phyloP scores from a whole-genome alignment of 2,329 filamentous ascomycete species.

The Cladobotryum protrusum region DNA sequence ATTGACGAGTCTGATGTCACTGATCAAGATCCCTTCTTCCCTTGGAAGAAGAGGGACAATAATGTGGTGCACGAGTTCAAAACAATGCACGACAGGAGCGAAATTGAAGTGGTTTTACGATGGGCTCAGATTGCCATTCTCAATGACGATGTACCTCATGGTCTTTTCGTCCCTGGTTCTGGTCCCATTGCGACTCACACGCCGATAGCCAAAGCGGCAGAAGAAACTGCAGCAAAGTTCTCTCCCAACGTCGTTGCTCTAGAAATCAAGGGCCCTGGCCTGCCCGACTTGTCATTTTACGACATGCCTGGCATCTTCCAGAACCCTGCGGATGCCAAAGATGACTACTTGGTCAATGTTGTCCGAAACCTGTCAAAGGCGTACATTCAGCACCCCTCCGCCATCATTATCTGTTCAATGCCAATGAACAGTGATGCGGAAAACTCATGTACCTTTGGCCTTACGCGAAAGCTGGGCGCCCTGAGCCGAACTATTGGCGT shows the following conservation, averaged over 20 bases:
- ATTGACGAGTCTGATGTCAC: constrained; percentile 44
- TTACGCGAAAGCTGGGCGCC: constrained; percentile 54
- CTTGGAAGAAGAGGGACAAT: constrained; percentile 52
- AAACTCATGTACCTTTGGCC: constrained; percentile 63
- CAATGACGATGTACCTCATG: constrained; percentile 53
- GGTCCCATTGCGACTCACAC: constrained; percentile 34
- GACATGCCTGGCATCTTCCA: constrained; percentile 80
- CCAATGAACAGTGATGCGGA: constrained; percentile 74
- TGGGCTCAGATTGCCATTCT: constrained; percentile 74
- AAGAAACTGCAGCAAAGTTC: constrained; percentile 56
- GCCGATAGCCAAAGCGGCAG: constrained; percentile 29
- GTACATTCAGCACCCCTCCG: constrained; percentile 63
- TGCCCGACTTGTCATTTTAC: constrained; percentile 74
- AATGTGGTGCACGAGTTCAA: constrained; percentile 53
- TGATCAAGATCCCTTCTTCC: constrained; percentile 50
- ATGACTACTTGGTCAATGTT: constrained; percentile 64
- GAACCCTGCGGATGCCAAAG: constrained; percentile 55
- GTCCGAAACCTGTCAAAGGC: constrained; percentile 63
- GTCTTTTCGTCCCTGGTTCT: constrained; percentile 48
- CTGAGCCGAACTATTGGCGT: constrained; percentile 62
- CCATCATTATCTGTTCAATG: constrained; percentile 70
- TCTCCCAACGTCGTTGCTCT: constrained; percentile 76
- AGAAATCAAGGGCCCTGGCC: constrained; percentile 63
- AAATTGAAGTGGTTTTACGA: constrained; percentile 62
- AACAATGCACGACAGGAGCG: constrained; percentile 50